phyloP scores from a whole-genome alignment of 345 rosid genomes.

The Alliaria petiolata region DNA sequence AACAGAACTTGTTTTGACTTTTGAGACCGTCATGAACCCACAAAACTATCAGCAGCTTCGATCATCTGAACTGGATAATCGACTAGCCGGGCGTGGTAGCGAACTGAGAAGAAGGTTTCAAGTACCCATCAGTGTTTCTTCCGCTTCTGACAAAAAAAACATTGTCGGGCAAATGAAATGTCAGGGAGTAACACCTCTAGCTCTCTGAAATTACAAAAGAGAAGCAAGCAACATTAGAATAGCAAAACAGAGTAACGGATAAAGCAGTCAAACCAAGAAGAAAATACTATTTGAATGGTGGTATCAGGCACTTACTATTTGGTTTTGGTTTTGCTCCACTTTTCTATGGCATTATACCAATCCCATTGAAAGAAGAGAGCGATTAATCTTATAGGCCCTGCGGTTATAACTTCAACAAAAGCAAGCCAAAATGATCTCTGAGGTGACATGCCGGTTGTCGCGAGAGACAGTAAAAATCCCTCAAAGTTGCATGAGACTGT shows the following conservation, averaged over 20 bases:
- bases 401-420: constrained; percentile 60
- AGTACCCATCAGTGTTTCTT: too few relatives aligned
- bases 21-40: not conserved
- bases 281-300: not conserved
- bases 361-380: constrained; percentile 71
- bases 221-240: not conserved
- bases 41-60: not conserved
- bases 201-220: constrained; percentile 10
- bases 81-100: not conserved
- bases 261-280: not conserved
- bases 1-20: not conserved
- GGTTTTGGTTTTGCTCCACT: constrained; percentile 27
- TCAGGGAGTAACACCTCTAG: not conserved
- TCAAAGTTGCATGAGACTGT: constrained; percentile 68
- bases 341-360: constrained; percentile 62
- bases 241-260: not conserved
- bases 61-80: not conserved
- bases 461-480: constrained; percentile 55
- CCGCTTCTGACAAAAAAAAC: not conserved
- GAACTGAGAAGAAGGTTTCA: not conserved
- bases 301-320: constrained; percentile 2
- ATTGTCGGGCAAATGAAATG: not conserved
- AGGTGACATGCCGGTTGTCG: constrained; percentile 75
- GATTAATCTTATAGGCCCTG: constrained; percentile 45
- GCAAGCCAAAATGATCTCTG: constrained; percentile 73